phyloP scores from a whole-genome alignment of 768 basidiomycete species.

The Podaxis mareebaensis region DNA sequence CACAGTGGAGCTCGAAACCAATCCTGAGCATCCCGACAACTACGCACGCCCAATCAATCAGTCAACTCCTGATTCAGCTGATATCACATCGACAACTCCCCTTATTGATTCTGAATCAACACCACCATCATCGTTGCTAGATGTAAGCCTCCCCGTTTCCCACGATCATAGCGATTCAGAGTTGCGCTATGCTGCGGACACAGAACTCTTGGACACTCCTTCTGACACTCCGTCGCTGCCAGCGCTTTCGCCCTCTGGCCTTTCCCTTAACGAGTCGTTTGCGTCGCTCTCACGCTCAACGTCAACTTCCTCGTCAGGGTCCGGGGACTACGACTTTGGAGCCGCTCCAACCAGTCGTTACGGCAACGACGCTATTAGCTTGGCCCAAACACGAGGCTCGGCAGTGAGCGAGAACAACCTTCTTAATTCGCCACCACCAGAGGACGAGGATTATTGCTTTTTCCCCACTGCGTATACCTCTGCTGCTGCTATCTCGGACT shows the following conservation, averaged over 20 bases:
- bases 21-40: background rate
- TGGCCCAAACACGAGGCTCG: conserved; percentile 22
- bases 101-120: background rate
- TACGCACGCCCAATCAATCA: background rate
- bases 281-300: conserved; percentile 43
- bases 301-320: conserved; percentile 35
- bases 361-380: conserved; percentile 5
- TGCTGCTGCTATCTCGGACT: conserved; percentile 21
- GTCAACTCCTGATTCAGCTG: background rate
- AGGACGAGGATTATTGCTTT: conserved; percentile 22
- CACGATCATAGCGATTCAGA: conserved; percentile 17
- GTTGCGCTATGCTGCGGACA: conserved; percentile 19
- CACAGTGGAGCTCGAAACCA: background rate
- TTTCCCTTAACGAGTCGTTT: conserved; percentile 10
- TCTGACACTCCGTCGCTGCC: conserved; percentile 34
- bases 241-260: conserved; percentile 27
- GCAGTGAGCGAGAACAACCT: conserved; percentile 16
- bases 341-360: conserved; percentile 9
- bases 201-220: conserved; percentile 22
- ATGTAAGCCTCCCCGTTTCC: background rate
- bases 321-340: conserved; percentile 23
- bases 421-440: conserved; percentile 23
- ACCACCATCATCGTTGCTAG: background rate
- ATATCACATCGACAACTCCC: background rate
- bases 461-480: conserved; percentile 23